Evolutionary conservation across 257 asterid species (phyloP), one percentile per base, ranked within the genome.

Genomic region (Salvia hispanica): DNA sequence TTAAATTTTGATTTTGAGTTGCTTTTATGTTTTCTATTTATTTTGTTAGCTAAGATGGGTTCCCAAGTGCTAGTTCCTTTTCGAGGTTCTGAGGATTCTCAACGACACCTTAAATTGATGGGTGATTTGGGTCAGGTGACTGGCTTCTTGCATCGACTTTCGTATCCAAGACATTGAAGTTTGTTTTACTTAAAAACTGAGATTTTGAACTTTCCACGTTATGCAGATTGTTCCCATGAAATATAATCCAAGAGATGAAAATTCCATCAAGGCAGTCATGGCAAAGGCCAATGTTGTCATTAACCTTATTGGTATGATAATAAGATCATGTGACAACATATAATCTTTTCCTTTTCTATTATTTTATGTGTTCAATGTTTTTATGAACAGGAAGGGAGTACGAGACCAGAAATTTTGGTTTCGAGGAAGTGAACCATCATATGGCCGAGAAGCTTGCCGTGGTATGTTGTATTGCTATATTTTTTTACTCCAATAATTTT

Each of bases 281-380:
- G 99, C 97, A 57, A 94, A 94, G 84, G 97, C 96, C 65, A 94
- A 94, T 74, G 96, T 94, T 80, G 96, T 94, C 62, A 94, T 94
- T 71, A 91, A 94, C 79, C 99, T 94, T 76, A 87, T 94, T n/a
- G 97, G 97, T 93, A 82, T n/a, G 63, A 8, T 36, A n/a, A 7
- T 36, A n/a, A 13, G 39, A n/a, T 14, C 7, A 14, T 1, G 7
- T 36, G 28, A 4, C 31, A 36, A 3, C 4, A 5, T 11, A 28
- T 45, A 53, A 25, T 39, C 60, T 66, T 12, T 47, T 39, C 6
- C 62, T 34, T 28, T 60, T 46, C 55, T 25, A 48, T 18, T 59
- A 54, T 40, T 69, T 76, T 52, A 46, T 69, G 40, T 13, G 50
- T 62, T 12, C 66, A 60, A 40, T 76, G 28, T 37, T 36, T 64